phyloP scores from a whole-genome alignment of 352 stramenopile genomes.

The Lagenidium sp. region DNA sequence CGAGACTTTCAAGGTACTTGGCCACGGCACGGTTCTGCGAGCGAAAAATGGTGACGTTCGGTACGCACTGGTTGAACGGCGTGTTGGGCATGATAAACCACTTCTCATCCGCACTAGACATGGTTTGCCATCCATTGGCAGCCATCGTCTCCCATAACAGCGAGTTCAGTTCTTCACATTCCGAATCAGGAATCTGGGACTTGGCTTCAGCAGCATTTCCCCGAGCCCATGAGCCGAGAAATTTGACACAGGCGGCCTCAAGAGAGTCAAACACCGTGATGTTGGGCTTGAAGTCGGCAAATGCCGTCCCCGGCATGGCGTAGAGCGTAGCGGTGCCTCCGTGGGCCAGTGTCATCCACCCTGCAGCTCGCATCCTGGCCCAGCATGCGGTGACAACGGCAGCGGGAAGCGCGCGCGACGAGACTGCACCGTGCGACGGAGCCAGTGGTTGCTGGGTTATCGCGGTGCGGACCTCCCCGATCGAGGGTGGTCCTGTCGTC shows the following conservation, averaged over 20 bases:
- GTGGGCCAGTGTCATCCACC: conserved; percentile 56
- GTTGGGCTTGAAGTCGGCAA: conserved; percentile 62
- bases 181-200: not conserved
- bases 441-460: too few relatives aligned
- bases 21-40: conserved; percentile 47
- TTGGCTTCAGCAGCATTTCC: not conserved
- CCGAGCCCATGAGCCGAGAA: conserved; percentile 27
- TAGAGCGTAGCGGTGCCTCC: conserved; percentile 42
- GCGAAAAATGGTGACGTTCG: conserved; percentile 69
- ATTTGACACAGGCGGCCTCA: conserved; percentile 41
- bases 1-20: conserved; percentile 35
- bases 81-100: conserved; percentile 59
- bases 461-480: too few relatives aligned
- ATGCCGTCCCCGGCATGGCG: conserved; percentile 55
- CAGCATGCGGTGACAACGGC: conserved; percentile 32
- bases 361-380: conserved; percentile 40
- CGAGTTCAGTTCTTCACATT: conserved; percentile 29
- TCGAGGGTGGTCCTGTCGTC: too few relatives aligned
- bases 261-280: conserved; percentile 75
- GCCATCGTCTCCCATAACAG: conserved; percentile 54
- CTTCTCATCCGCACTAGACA: conserved; percentile 34
- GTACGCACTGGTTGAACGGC: conserved; percentile 53
- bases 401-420: not conserved
- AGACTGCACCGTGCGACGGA: not conserved
- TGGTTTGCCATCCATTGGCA: conserved; percentile 43